These are phyloP conservation scores for Papiliotrema fonsecae DNA, from an alignment of 1,284 basidiomycete species.

Conservation along the genomic window DNA sequence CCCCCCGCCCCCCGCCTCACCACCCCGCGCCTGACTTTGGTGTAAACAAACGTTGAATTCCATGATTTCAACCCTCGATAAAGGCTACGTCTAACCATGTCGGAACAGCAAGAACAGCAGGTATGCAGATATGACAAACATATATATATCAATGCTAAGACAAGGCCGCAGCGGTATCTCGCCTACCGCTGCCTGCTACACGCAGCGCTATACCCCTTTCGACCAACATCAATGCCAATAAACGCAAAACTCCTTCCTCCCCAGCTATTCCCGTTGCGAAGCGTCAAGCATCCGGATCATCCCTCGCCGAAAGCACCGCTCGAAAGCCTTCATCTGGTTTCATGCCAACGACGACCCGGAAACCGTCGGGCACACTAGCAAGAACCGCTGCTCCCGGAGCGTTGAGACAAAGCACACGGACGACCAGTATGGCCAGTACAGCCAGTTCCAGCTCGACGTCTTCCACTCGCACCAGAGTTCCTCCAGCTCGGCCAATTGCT, in stretches of 20 bases:
- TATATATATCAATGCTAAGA: neutral
- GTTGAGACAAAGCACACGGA: slow-evolving; percentile 8
- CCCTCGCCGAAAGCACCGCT: slow-evolving; percentile 12
- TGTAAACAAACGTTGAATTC: slow-evolving; percentile 1
- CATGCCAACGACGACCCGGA: slow-evolving; percentile 22
- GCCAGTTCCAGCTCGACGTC: slow-evolving; percentile 9
- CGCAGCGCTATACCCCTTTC: slow-evolving; percentile 14
- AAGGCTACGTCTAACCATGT: slow-evolving; percentile 15
- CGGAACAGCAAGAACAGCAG: slow-evolving; percentile 33
- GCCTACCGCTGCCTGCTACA: slow-evolving; percentile 28
- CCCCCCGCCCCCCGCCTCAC: neutral
- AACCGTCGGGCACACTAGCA: slow-evolving; percentile 10
- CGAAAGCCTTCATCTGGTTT: slow-evolving; percentile 20
- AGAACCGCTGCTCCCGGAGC: slow-evolving; percentile 13
- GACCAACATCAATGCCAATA: slow-evolving; percentile 18
- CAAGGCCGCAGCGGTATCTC: slow-evolving; percentile 9
- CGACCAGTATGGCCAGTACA: slow-evolving; percentile 13
- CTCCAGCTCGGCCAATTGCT: slow-evolving; percentile 6
- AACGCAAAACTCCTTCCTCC: slow-evolving; percentile 33
- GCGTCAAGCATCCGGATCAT: slow-evolving; percentile 19
- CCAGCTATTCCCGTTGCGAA: slow-evolving; percentile 24
- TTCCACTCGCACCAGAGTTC: slow-evolving; percentile 2
- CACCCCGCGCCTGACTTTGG: slow-evolving; percentile 2
- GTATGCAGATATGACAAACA: slow-evolving; percentile 14
- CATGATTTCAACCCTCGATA: neutral